phyloP scores from a whole-genome alignment of 2,329 filamentous ascomycete genomes.

The Nemania diffusa region DNA sequence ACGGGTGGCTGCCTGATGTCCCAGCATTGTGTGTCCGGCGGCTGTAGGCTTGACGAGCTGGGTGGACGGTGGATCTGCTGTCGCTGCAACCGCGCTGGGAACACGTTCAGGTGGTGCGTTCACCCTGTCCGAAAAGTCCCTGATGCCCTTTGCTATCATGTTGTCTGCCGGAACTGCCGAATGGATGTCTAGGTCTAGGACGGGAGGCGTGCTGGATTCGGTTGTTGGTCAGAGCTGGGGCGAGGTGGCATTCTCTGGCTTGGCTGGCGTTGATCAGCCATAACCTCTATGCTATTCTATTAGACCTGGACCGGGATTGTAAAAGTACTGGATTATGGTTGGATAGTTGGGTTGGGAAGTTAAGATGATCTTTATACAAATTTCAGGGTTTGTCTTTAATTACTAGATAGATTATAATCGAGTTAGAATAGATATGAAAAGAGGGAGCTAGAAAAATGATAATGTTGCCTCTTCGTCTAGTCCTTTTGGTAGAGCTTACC shows the following conservation, averaged over 20 bases:
- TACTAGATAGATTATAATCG: not conserved
- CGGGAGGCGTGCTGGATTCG: not conserved
- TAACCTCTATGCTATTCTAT: not conserved
- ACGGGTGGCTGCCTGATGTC: constrained; percentile 58
- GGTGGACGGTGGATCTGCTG: constrained; percentile 63
- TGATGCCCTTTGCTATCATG: constrained; percentile 64
- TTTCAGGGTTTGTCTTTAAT: not conserved
- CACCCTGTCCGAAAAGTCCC: constrained; percentile 58
- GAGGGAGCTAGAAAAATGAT: not conserved
- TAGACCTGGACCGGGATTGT: not conserved
- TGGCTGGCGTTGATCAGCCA: not conserved
- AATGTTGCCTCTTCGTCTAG: not conserved
- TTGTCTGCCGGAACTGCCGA: constrained; percentile 58
- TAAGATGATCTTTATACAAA: constrained; percentile 1
- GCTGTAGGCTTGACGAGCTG: constrained; percentile 61
- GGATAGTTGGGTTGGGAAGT: not conserved
- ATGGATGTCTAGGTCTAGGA: constrained; percentile 44
- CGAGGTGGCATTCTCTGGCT: not conserved
- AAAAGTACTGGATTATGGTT: not conserved
- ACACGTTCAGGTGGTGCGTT: constrained; percentile 58
- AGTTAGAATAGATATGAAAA: not conserved
- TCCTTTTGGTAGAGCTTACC: not conserved
- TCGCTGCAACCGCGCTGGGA: constrained; percentile 58
- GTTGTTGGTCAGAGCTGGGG: not conserved
- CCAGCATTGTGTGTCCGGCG: constrained; percentile 59